Evolutionary conservation across 2,329 filamentous ascomycete species (phyloP), one percentile per base, ranked within the genome.

Genomic region (Allantophomopsis cytisporea): DNA sequence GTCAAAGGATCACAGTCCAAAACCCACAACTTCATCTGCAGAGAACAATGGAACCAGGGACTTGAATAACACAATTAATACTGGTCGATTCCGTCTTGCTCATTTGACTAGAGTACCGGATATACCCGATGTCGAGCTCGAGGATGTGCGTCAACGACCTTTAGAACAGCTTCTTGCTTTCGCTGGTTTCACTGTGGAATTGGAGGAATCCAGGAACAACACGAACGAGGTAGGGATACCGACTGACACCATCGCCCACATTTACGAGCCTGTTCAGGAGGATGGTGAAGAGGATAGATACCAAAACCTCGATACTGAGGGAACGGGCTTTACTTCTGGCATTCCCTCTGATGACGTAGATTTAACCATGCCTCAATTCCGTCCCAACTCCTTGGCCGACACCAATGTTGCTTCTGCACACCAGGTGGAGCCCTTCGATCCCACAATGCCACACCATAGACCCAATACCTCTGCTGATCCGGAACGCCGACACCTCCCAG

Each of bases 281-380:
- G 23, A 28, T 28, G 7, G 11, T 28, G 20, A 18, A 12, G 14
- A 8, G 5, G 5, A 32, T 20, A 34, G 23, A 17, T 6, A 10
- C 12, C 31, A 41, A 14, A n/a, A 15, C 7, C 35, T 31, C 4
- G 34, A 41, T 16, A 18, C 13, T 5, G 36, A 32, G n/a, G 35
- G 31, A 14, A 7, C 23, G 20, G 39, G 39, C 31, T 28, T 35
- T 39, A 20, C 38, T 40, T 11, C 38, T 33, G 11, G 36, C 6
- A 42, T 41, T 14, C 32, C 35, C n/a, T 20, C 18, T 2, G n/a
- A 31, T 7, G 18, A 39, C 14, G 48, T 49, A 23, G 80, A 84
- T 48, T 73, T 73, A 7, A 83, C 78, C 0, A 63, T 83, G 55
- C 79, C 79, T 7, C 79, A 83, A 48, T 81, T 81, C 51, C 68